These are phyloP conservation scores for Fraxinus ornus DNA, from an alignment of 305 asterid species.

Conservation along the genomic window DNA sequence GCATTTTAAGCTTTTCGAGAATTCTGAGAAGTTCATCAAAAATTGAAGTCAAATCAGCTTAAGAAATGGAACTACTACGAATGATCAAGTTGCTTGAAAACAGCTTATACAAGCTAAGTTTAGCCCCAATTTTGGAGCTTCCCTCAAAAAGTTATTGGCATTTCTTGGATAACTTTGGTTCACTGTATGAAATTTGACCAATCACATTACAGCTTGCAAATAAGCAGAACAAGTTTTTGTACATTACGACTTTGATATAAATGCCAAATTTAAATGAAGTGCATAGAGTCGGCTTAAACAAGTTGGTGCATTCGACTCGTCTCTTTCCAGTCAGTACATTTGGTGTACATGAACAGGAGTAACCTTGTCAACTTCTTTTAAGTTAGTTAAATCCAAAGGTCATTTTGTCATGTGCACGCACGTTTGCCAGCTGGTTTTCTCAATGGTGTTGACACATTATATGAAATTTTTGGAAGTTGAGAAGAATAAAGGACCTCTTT, in stretches of 20 bases:
- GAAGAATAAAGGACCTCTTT: neutral
- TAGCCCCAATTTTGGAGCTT: neutral
- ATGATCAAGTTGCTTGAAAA: neutral
- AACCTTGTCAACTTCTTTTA: neutral
- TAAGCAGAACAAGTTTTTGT: neutral
- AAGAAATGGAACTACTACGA: neutral
- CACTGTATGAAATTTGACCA: neutral
- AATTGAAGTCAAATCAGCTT: neutral
- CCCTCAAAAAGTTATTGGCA: neutral
- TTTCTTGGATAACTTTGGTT: constrained; percentile 4
- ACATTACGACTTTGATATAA: neutral
- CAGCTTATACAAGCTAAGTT: neutral
- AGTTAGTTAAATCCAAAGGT: neutral
- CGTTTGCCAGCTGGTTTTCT: neutral
- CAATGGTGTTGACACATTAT: neutral
- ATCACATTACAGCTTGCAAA: neutral
- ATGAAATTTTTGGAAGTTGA: neutral
- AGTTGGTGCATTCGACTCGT: neutral
- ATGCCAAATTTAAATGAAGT: neutral
- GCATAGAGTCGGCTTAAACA: neutral
- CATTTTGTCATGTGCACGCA: neutral
- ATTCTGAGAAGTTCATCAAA: neutral
- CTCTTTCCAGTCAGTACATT: neutral
- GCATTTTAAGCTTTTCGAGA: neutral
- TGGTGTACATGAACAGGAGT: neutral